phyloP scores from a whole-genome alignment of 2,329 filamentous ascomycete genomes.

The Microcyclospora pomicola region DNA sequence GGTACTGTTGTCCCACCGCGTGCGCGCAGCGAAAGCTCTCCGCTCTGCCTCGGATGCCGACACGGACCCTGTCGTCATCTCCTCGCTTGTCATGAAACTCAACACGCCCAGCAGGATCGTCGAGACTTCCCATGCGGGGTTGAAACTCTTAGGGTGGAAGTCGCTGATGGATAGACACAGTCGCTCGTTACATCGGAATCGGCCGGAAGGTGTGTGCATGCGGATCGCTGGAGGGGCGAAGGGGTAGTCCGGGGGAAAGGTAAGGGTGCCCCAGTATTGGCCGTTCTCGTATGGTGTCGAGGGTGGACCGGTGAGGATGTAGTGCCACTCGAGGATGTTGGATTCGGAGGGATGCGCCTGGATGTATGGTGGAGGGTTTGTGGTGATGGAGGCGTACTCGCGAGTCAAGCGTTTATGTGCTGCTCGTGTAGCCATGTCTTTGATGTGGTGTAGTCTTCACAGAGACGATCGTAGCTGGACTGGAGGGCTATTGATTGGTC shows the following conservation, averaged over 20 bases:
- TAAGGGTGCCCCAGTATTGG: slow-evolving; percentile 95
- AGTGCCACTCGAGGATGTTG: slow-evolving; percentile 26
- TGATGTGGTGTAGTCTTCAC: no score
- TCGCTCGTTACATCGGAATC: slow-evolving; percentile 83
- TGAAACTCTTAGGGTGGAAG: slow-evolving; percentile 96
- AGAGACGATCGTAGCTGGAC: no score
- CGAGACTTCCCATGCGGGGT: slow-evolving; percentile 94
- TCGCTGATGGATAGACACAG: slow-evolving; percentile 93
- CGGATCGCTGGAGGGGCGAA: slow-evolving; percentile 95
- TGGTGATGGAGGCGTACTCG: slow-evolving; percentile 24
- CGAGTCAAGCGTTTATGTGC: slow-evolving; percentile 26
- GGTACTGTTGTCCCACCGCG: slow-evolving; percentile 93
- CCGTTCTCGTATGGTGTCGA: slow-evolving; percentile 87
- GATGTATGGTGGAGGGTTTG: slow-evolving; percentile 22
- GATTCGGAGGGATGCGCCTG: slow-evolving; percentile 20
- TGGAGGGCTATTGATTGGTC: no score
- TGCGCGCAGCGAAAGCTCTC: slow-evolving; percentile 59
- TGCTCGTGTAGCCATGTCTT: slow-evolving; percentile 24
- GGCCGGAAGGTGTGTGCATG: slow-evolving; percentile 94
- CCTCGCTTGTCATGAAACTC: slow-evolving; percentile 96
- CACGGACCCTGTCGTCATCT: slow-evolving; percentile 93
- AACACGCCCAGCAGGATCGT: slow-evolving; percentile 90
- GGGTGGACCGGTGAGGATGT: slow-evolving; percentile 81
- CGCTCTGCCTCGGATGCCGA: slow-evolving; percentile 65
- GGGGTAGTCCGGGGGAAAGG: slow-evolving; percentile 92